Conservation (phyloP, 202 grass and related monocot genomes). For the Carex sylvatica region DNA sequence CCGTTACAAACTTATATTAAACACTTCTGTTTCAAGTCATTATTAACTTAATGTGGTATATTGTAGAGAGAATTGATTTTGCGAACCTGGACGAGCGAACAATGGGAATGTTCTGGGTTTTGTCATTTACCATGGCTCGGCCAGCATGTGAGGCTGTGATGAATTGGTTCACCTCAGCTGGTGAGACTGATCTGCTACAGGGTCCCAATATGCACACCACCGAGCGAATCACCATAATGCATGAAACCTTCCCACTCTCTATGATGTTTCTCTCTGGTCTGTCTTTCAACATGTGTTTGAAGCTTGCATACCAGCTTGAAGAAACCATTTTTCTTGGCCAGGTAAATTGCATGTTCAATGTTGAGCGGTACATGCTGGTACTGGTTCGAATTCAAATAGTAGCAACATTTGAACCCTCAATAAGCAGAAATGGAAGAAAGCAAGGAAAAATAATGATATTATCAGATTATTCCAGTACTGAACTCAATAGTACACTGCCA, state of each 20-base stretch:
- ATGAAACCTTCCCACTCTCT: constrained; percentile 82
- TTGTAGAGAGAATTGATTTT: constrained; percentile 86
- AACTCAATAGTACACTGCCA: background rate
- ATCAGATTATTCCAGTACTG: background rate
- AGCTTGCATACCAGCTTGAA: constrained; percentile 94
- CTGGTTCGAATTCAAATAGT: background rate
- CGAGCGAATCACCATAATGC: constrained; percentile 80
- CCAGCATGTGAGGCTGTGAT: constrained; percentile 93
- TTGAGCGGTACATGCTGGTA: background rate
- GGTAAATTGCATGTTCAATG: constrained; percentile 39
- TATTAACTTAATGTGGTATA: background rate
- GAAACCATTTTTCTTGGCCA: constrained; percentile 96
- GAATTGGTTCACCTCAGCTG: constrained; percentile 87
- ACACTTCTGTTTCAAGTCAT: constrained; percentile 1
- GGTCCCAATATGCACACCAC: constrained; percentile 76
- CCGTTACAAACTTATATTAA: background rate
- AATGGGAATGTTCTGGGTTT: constrained; percentile 99
- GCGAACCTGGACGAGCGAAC: constrained; percentile 81
- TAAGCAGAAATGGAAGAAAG: background rate
- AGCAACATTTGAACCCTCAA: background rate
- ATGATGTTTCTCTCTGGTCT: constrained; percentile 93
- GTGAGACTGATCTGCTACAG: constrained; percentile 69
- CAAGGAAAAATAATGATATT: background rate
- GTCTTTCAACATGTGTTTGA: constrained; percentile 93
- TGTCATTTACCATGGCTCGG: constrained; percentile 95